phyloP scores from a whole-genome alignment of 805 yeast genomes.

The Saccharomyces kudriavzevii region DNA sequence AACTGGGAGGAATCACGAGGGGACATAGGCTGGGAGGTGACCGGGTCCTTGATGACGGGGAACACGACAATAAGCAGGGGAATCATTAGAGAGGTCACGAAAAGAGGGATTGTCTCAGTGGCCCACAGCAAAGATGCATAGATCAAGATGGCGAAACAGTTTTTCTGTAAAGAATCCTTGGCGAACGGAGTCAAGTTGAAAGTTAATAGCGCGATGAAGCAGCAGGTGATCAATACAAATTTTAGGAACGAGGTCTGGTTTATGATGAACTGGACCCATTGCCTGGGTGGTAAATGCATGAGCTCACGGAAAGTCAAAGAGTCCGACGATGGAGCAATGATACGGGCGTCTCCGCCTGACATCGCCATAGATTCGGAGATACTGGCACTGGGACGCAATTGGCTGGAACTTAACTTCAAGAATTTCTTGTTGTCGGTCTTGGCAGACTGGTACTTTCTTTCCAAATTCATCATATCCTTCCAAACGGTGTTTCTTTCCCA shows the following conservation, averaged over 20 bases:
- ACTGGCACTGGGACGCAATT: neutral
- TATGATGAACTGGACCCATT: conserved; percentile 5
- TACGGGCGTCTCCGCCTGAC: neutral
- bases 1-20: conserved; percentile 60
- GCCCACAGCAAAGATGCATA: conserved; percentile 91
- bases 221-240: conserved; percentile 37
- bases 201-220: conserved; percentile 39
- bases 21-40: conserved; percentile 38
- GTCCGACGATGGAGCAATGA: neutral
- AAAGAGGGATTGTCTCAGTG: conserved; percentile 74
- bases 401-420: neutral
- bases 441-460: conserved; percentile 78
- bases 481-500: conserved; percentile 98
- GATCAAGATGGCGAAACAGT: conserved; percentile 77
- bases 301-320: conserved; percentile 1
- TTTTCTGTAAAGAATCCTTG: conserved; percentile 51
- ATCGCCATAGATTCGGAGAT: neutral
- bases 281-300: conserved; percentile 12
- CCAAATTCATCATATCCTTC: conserved; percentile 91
- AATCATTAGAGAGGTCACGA: conserved; percentile 75
- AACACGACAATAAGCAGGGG: conserved; percentile 75
- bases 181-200: conserved; percentile 43
- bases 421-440: conserved; percentile 28
- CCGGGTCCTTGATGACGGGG: conserved; percentile 55
- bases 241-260: conserved; percentile 35